These are phyloP conservation scores for Exserohilum rostratum DNA, from an alignment of 2,329 filamentous ascomycete species.

Conservation along the genomic window DNA sequence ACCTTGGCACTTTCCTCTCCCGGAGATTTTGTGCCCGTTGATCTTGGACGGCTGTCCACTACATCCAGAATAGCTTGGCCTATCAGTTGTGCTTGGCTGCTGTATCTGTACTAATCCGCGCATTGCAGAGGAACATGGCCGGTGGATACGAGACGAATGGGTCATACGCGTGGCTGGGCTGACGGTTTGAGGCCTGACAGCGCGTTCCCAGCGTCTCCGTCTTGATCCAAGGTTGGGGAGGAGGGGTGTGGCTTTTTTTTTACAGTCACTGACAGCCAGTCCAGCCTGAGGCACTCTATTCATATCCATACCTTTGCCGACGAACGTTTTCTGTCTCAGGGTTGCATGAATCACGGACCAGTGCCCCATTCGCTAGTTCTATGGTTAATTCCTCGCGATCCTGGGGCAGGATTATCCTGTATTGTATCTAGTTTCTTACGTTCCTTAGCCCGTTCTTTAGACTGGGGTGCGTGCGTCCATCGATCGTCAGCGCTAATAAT, in stretches of 20 bases:
- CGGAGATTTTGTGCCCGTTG: neutral
- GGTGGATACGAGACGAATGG: neutral
- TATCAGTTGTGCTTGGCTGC: neutral
- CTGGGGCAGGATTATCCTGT: slow-evolving; percentile 21
- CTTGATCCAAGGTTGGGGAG: neutral
- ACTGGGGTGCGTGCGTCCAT: neutral
- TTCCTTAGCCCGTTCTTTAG: neutral
- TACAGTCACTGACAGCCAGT: slow-evolving; percentile 4
- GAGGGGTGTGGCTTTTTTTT: neutral
- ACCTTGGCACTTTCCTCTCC: slow-evolving; percentile 17
- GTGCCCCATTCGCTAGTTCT: slow-evolving; percentile 6
- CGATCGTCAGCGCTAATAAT: slow-evolving; percentile 4
- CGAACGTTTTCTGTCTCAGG: neutral
- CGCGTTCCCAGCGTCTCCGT: neutral
- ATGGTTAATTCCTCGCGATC: slow-evolving; percentile 15
- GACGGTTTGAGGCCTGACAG: slow-evolving; percentile 20
- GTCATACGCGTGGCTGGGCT: neutral
- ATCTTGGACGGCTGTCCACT: neutral
- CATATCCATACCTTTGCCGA: neutral
- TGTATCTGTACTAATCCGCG: neutral
- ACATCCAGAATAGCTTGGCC: neutral
- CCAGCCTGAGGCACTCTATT: neutral
- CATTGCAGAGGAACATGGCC: neutral
- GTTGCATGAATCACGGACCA: slow-evolving; percentile 13
- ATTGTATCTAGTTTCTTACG: neutral